Percentiles rank a stretch among this genome's conserved stretches.
Conservation (phyloP, 2,329 filamentous ascomycete genomes). For the Calonectria montana region DNA sequence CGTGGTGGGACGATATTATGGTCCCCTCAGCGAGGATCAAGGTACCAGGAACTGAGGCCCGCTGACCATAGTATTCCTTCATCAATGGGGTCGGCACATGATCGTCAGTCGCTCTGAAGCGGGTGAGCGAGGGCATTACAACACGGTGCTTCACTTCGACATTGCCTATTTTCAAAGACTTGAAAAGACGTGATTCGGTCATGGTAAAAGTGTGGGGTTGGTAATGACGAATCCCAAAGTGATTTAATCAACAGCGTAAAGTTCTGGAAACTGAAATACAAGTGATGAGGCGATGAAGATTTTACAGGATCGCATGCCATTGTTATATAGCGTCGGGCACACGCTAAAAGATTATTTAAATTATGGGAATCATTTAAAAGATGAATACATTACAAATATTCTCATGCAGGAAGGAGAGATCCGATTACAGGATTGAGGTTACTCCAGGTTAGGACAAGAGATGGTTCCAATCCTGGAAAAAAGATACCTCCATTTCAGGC, state of each 20-base stretch:
- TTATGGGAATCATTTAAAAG: neutral
- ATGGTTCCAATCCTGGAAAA: slow-evolving; percentile 3
- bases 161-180: slow-evolving; percentile 55
- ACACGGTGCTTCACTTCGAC: slow-evolving; percentile 56
- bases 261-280: neutral
- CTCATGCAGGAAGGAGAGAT: neutral
- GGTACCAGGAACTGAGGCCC: slow-evolving; percentile 54
- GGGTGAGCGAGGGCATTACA: slow-evolving; percentile 68
- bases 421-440: neutral
- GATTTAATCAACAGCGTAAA: neutral
- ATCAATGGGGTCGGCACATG: slow-evolving; percentile 39
- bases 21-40: slow-evolving; percentile 60
- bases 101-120: slow-evolving; percentile 57
- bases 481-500: slow-evolving; percentile 5
- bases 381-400: neutral
- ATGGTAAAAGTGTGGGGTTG: neutral
- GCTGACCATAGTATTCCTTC: slow-evolving; percentile 62
- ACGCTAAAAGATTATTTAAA: too few species aligned
- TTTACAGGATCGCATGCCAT: neutral
- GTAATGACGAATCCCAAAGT: neutral
- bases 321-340: neutral
- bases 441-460: slow-evolving; percentile 1
- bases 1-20: slow-evolving; percentile 48
- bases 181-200: slow-evolving; percentile 51
- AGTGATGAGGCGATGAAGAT: neutral